These are phyloP conservation scores for Chondrostereum purpureum DNA, from an alignment of 1,284 basidiomycete genomes.

Conservation along the genomic window DNA sequence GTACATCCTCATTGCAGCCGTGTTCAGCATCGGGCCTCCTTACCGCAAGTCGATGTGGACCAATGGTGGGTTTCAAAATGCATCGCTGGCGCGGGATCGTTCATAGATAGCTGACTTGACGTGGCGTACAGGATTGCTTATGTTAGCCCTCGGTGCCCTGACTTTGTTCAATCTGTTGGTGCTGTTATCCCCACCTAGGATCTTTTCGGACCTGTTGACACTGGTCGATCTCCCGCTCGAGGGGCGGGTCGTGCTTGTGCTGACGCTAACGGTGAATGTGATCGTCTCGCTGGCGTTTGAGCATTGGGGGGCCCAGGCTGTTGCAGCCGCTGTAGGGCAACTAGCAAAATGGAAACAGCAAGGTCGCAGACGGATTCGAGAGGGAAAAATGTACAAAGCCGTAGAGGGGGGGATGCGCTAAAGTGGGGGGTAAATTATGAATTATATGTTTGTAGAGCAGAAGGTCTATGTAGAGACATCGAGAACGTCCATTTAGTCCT, in stretches of 20 bases:
- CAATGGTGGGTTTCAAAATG: constrained; percentile 54
- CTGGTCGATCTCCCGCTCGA: constrained; percentile 71
- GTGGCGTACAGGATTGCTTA: constrained; percentile 58
- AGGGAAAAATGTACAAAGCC: constrained; percentile 66
- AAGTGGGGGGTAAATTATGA: no score
- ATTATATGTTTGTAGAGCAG: no score
- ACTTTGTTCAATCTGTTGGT: constrained; percentile 71
- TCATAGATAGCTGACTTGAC: constrained; percentile 14
- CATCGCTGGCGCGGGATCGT: neutral
- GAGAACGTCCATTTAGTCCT: neutral
- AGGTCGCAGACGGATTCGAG: constrained; percentile 41
- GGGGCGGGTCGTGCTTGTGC: constrained; percentile 68
- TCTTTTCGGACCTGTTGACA: constrained; percentile 64
- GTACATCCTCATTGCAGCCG: constrained; percentile 93
- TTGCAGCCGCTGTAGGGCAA: constrained; percentile 51
- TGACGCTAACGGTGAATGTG: constrained; percentile 72
- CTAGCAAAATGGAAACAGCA: constrained; percentile 35
- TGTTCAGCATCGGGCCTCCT: constrained; percentile 97
- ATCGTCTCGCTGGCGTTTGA: constrained; percentile 75
- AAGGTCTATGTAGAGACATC: no score
- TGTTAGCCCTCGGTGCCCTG: constrained; percentile 65
- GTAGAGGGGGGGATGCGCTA: constrained; percentile 62
- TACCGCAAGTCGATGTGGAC: constrained; percentile 94
- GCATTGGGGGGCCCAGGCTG: constrained; percentile 60
- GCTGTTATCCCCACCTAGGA: constrained; percentile 62